Evolutionary conservation across 805 yeast species (phyloP).

Genomic region (Lachancea lanzarotensis): DNA sequence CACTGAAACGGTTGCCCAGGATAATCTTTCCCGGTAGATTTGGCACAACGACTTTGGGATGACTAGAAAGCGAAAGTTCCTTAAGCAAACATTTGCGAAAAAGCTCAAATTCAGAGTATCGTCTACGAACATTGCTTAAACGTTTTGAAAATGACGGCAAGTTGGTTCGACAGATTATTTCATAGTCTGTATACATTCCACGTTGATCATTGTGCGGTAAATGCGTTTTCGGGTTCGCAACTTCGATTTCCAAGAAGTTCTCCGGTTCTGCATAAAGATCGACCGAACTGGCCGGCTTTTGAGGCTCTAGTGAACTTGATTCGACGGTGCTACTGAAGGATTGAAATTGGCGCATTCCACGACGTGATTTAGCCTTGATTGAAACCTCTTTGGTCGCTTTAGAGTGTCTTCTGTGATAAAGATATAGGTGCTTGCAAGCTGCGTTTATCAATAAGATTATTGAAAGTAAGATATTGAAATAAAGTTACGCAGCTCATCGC

Average conservation of each 20-base stretch:
- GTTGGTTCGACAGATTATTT: conserved; percentile 82
- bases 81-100: conserved; percentile 67
- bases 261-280: conserved; percentile 93
- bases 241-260: conserved; percentile 87
- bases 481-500: background rate
- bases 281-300: conserved; percentile 38
- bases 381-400: background rate
- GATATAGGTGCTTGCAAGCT: too few species aligned
- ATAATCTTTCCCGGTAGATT: conserved; percentile 84
- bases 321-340: conserved; percentile 27
- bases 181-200: conserved; percentile 85
- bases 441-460: background rate
- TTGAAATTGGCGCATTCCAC: conserved; percentile 22
- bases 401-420: background rate
- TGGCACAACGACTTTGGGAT: conserved; percentile 68
- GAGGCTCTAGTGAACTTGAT: conserved; percentile 18
- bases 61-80: conserved; percentile 48
- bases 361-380: background rate
- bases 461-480: background rate
- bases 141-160: conserved; percentile 76
- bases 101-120: conserved; percentile 85
- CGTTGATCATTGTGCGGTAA: conserved; percentile 33
- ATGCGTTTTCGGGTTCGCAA: conserved; percentile 35
- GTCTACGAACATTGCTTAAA: conserved; percentile 63
- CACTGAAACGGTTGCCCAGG: conserved; percentile 65